A percentile compares a stretch with the other conserved stretches of the same genome.
Conservation (phyloP, 495 filamentous ascomycete genomes). For the Hypoxylon perforatum region DNA sequence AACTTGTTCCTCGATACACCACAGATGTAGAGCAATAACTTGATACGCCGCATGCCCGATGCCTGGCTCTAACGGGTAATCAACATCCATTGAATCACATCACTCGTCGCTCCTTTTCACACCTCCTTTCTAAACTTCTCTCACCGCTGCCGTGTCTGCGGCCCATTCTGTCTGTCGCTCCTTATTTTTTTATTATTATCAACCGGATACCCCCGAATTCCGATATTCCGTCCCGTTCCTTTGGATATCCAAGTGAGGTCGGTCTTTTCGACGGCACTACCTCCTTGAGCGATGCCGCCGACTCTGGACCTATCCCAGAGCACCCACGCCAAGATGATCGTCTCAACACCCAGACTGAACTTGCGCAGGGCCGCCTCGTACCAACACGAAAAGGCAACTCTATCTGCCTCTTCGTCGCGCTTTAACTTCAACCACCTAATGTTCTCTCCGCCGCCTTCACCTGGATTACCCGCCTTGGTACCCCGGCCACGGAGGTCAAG, state of each 20-base stretch:
- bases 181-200: constrained; percentile 26
- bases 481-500: constrained; percentile 66
- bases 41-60: constrained; percentile 26
- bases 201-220: constrained; percentile 17
- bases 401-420: constrained; percentile 66
- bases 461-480: constrained; percentile 71
- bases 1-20: constrained; percentile 35
- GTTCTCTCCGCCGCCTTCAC: constrained; percentile 70
- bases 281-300: constrained; percentile 53
- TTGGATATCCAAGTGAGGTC: constrained; percentile 34
- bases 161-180: constrained; percentile 23
- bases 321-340: constrained; percentile 61
- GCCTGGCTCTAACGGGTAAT: constrained; percentile 45
- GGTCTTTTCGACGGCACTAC: constrained; percentile 39
- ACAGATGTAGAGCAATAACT: constrained; percentile 35
- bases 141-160: constrained; percentile 24
- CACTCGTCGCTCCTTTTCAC: constrained; percentile 33
- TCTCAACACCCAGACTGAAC: constrained; percentile 62
- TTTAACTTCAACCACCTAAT: constrained; percentile 71
- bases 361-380: constrained; percentile 61
- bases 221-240: constrained; percentile 18
- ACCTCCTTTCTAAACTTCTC: constrained; percentile 13
- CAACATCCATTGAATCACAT: constrained; percentile 23
- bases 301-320: constrained; percentile 60
- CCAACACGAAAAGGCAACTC: constrained; percentile 58